Base-by-base conservation (phyloP, 495 filamentous ascomycete genomes). In the Saxophila tyrrhenica region DNA sequence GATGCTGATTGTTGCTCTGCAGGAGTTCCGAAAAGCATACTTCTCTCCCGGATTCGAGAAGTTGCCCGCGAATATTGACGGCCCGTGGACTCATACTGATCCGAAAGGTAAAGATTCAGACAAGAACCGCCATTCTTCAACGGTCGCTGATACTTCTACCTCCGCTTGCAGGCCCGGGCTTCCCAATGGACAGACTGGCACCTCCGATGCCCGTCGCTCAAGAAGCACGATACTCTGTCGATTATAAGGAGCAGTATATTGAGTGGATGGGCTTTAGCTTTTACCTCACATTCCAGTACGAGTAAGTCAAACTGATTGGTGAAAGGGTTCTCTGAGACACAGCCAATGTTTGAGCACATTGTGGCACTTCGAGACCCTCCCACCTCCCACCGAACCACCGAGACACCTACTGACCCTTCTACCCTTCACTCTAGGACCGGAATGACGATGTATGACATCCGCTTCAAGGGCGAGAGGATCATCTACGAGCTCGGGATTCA, bases 401-500 rank as follows among this genome's bases (percentile, higher is more conserved):
- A n/a, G n/a, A n/a, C n/a, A n/a, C n/a, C n/a, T n/a, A n/a, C n/a
- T n/a, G n/a, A n/a, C n/a, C n/a, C n/a, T n/a, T n/a, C n/a, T n/a
- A n/a, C n/a, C n/a, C n/a, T n/a, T 51, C 64, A 51, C 39, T 54
- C 65, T 16, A 74, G 73, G 52, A 64, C 68, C 1, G 75, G 75
- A 20, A 57, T 78, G 46, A 50, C 57, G n/a, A 55, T 78, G 15
- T 72, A 69, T 56, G 67, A 79, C 57, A 71, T 81, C 25, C 65
- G 66, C 20, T 79, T 73, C 64, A 72, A 78, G 55, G 76, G 74
- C n/a, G 67, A 77, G 48, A 64, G 75, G 13, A 68, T 79, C 35
- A 66, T 80, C 39, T 79, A 80, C 62, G 76, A 79, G 59, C 67
- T 80, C 25, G 70, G 73, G 8, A 59, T 79, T 0, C 75, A 79